These are phyloP conservation scores for Parasitella parasitica DNA, from an alignment of 371 early-diverging fungal species.

Conservation along the genomic window DNA sequence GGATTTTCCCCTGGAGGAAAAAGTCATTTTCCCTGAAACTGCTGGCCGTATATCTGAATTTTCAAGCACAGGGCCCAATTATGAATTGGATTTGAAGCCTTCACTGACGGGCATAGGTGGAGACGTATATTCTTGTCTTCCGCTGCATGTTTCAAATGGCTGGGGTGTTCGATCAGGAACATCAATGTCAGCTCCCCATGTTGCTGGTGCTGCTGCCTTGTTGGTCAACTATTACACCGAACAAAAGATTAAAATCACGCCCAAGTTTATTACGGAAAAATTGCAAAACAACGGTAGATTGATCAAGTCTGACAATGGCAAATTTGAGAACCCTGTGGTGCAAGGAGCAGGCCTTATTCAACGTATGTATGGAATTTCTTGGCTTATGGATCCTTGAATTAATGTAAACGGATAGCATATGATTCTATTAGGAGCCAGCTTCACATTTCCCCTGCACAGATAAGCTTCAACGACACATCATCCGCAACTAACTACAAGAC, in stretches of 20 bases:
- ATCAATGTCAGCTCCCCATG: slow-evolving; percentile 73
- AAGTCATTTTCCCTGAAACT: slow-evolving; percentile 16
- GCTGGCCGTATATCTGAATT: slow-evolving; percentile 48
- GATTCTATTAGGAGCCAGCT: slow-evolving; percentile 54
- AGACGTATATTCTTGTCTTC: slow-evolving; percentile 71
- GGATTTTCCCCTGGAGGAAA: slow-evolving; percentile 15
- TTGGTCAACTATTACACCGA: slow-evolving; percentile 41
- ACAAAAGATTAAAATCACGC: slow-evolving; percentile 11
- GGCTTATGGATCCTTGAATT: no score
- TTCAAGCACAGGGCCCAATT: slow-evolving; percentile 50
- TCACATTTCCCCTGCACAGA: slow-evolving; percentile 58
- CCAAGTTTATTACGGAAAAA: slow-evolving; percentile 29
- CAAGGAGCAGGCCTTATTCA: slow-evolving; percentile 85
- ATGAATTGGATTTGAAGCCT: slow-evolving; percentile 51
- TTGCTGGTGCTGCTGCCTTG: slow-evolving; percentile 69
- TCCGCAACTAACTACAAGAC: slow-evolving; percentile 35
- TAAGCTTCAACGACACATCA: slow-evolving; percentile 72
- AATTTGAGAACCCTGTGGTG: slow-evolving; percentile 38
- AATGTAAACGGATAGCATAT: no score
- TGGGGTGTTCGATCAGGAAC: slow-evolving; percentile 72
- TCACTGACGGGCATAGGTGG: slow-evolving; percentile 69
- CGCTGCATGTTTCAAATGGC: slow-evolving; percentile 22
- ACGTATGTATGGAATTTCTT: slow-evolving; percentile 30
- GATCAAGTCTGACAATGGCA: slow-evolving; percentile 23
- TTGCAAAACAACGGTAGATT: slow-evolving; percentile 56